phyloP scores from a whole-genome alignment of 2,329 filamentous ascomycete genomes.

The Akanthomyces lecanii region DNA sequence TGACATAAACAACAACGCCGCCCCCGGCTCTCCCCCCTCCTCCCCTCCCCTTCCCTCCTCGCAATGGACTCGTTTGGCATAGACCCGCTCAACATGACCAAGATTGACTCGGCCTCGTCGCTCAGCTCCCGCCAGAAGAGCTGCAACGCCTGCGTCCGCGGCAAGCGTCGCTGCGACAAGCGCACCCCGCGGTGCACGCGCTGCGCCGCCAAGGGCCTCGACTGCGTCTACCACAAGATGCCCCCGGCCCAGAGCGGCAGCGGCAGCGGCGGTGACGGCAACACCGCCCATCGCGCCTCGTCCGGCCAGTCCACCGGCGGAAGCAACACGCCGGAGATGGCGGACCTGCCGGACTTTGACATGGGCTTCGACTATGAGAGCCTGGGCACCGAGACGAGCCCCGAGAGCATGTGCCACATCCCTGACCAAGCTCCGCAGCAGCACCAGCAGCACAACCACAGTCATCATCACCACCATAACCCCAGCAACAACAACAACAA shows the following conservation, averaged over 20 bases:
- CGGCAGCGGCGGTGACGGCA: conserved; percentile 5
- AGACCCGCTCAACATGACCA: conserved; percentile 26
- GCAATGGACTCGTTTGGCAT: conserved; percentile 16
- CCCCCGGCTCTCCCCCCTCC: background rate
- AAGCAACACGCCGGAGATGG: conserved; percentile 18
- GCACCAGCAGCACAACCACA: background rate
- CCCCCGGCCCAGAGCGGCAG: conserved; percentile 24
- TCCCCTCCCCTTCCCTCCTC: background rate
- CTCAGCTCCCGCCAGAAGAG: conserved; percentile 47
- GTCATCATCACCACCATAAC: background rate
- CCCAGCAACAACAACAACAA: background rate
- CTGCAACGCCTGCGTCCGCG: conserved; percentile 45
- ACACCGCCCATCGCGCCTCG: background rate
- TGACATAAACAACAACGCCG: conserved; percentile 1
- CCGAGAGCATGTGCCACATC: conserved; percentile 21
- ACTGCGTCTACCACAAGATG: conserved; percentile 39
- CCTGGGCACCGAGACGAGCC: conserved; percentile 29
- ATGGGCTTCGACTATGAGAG: conserved; percentile 34
- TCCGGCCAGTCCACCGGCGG: conserved; percentile 12
- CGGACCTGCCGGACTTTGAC: conserved; percentile 32
- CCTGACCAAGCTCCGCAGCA: conserved; percentile 20
- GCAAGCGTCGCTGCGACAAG: conserved; percentile 47
- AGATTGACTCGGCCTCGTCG: conserved; percentile 21
- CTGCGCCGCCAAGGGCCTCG: conserved; percentile 38
- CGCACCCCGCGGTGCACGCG: conserved; percentile 38